Conservation (phyloP, 2,329 filamentous ascomycete species). For the Aspergillus sp. region DNA sequence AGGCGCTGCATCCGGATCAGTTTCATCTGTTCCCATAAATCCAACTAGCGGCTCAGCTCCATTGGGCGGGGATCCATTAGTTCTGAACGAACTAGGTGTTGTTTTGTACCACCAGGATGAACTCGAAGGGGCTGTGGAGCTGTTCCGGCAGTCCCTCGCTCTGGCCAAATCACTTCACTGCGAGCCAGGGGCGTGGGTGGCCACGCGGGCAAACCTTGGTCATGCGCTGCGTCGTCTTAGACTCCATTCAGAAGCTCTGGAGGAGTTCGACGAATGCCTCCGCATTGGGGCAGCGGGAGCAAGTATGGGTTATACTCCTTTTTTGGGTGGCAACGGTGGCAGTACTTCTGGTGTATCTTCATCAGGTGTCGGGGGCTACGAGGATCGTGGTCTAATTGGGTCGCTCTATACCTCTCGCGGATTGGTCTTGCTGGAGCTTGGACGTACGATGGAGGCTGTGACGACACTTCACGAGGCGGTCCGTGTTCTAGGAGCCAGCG, state of each 20-base stretch:
- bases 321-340: conserved; percentile 30
- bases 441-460: conserved; percentile 68
- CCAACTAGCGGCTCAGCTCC: conserved; percentile 17
- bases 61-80: conserved; percentile 61
- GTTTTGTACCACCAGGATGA: conserved; percentile 91
- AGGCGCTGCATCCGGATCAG: conserved; percentile 27
- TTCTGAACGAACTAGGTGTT: conserved; percentile 92
- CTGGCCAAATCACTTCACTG: conserved; percentile 76
- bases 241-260: conserved; percentile 63
- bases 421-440: conserved; percentile 72
- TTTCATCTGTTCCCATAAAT: conserved; percentile 18
- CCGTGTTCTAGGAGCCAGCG: conserved; percentile 39
- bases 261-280: conserved; percentile 80
- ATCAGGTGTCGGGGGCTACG: conserved; percentile 40
- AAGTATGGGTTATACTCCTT: conserved; percentile 68
- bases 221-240: conserved; percentile 74
- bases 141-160: conserved; percentile 70
- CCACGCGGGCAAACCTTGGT: conserved; percentile 79
- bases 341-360: conserved; percentile 29
- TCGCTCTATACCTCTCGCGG: conserved; percentile 54
- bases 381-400: conserved; percentile 41
- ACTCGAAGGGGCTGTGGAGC: conserved; percentile 64
- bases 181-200: conserved; percentile 73
- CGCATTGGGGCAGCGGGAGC: conserved; percentile 71
- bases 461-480: conserved; percentile 68